phyloP scores from a whole-genome alignment of 352 stramenopile genomes.

The Lagenidium sp. region DNA sequence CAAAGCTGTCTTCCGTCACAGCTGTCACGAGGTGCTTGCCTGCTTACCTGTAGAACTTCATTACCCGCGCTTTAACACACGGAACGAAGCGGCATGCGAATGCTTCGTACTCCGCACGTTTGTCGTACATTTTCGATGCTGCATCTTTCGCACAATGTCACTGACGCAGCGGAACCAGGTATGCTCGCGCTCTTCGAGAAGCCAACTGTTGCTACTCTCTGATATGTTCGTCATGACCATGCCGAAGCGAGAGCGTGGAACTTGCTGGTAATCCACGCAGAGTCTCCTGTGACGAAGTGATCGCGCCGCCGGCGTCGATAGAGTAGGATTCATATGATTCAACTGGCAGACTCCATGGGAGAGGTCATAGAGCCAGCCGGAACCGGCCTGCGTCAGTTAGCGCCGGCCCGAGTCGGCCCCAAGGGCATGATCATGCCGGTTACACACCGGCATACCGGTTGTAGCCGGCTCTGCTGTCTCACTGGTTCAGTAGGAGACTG shows the following conservation, averaged over 20 bases:
- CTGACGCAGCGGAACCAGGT: conserved; percentile 8
- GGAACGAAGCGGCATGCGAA: neutral
- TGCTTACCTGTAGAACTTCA: neutral
- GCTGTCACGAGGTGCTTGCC: neutral
- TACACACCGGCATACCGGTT: no score
- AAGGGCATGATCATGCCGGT: no score
- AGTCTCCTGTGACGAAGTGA: no score
- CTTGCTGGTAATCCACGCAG: neutral
- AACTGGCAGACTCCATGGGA: no score
- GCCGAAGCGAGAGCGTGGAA: conserved; percentile 4
- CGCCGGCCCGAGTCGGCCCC: no score
- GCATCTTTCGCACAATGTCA: conserved; percentile 5
- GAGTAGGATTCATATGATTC: no score
- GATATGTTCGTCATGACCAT: conserved; percentile 9
- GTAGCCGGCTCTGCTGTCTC: no score
- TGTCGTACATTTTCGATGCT: conserved; percentile 5
- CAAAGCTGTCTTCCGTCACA: conserved; percentile 1
- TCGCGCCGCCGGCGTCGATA: no score
- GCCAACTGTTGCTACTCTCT: conserved; percentile 9
- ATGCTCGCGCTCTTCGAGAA: conserved; percentile 1
- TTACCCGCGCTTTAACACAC: conserved; percentile 1
- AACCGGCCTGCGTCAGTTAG: no score
- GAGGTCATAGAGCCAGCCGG: no score
- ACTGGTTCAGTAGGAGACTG: no score
- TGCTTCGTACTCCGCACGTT: neutral